Evolutionary conservation across 306 rosid genomes (phyloP).

Genomic region (Cucumis melo): DNA sequence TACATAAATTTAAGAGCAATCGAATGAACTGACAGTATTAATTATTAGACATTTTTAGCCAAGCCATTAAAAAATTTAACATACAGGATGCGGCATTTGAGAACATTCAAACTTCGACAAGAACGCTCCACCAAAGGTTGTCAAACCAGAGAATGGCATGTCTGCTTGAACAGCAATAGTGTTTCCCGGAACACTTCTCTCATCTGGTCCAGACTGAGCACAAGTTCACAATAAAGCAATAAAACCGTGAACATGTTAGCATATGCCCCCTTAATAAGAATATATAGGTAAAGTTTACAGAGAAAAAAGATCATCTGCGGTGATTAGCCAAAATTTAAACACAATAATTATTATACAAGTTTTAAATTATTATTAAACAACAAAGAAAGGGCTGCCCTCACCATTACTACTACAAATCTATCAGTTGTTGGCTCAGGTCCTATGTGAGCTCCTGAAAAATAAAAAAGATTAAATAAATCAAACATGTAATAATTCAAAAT

Average conservation of each 20-base stretch:
- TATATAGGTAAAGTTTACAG: neutral
- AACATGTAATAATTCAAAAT: neutral
- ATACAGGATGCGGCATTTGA: slow-evolving; percentile 92
- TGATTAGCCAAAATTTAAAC: neutral
- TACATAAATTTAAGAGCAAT: neutral
- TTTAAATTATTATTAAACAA: neutral
- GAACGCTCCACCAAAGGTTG: slow-evolving; percentile 84
- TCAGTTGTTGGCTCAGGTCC: slow-evolving; percentile 99
- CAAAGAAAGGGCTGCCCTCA: slow-evolving; percentile 14
- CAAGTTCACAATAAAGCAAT: slow-evolving; percentile 7
- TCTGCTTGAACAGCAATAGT: slow-evolving; percentile 89
- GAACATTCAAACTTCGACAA: slow-evolving; percentile 86
- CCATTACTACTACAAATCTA: slow-evolving; percentile 94
- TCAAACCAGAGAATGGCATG: slow-evolving; percentile 75
- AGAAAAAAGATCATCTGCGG: neutral
- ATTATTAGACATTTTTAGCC: no score
- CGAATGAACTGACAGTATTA: neutral
- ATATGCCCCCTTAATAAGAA: neutral
- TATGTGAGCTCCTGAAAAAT: slow-evolving; percentile 74
- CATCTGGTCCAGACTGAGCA: slow-evolving; percentile 81
- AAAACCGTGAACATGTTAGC: neutral
- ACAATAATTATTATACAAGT: neutral
- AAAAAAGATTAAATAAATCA: neutral
- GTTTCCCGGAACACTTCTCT: slow-evolving; percentile 92
- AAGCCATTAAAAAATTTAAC: slow-evolving; percentile 19